A percentile compares a stretch with the other conserved stretches of the same genome.
phyloP scores from a whole-genome alignment of 2,329 filamentous ascomycete species.

The Westerdykella sp. region DNA sequence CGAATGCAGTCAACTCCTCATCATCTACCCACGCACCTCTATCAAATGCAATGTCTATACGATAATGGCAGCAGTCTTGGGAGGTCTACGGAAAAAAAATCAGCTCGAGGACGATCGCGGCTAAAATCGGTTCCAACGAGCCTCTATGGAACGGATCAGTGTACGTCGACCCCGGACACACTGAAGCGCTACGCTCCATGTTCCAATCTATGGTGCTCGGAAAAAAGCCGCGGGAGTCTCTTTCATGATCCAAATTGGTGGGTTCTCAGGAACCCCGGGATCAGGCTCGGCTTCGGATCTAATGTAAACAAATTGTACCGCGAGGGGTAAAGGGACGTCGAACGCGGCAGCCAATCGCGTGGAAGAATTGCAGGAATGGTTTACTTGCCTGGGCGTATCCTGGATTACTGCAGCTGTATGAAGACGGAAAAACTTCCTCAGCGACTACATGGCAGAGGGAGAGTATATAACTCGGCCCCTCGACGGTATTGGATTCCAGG shows the following conservation, averaged over 20 bases:
- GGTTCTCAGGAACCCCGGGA: not conserved
- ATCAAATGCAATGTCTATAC: too few relatives aligned
- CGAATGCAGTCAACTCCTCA: too few relatives aligned
- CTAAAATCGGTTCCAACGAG: too few relatives aligned
- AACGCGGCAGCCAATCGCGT: not conserved
- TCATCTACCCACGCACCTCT: too few relatives aligned
- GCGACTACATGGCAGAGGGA: not conserved
- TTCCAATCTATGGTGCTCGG: not conserved
- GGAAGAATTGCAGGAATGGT: not conserved
- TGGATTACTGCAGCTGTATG: not conserved
- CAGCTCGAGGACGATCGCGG: too few relatives aligned
- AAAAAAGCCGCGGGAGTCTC: not conserved
- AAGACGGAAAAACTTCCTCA: not conserved
- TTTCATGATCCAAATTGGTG: not conserved
- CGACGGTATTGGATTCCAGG: not conserved
- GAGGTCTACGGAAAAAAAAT: too few relatives aligned
- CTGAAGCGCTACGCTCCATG: too few relatives aligned
- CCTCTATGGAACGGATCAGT: too few relatives aligned
- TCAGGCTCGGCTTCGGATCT: not conserved
- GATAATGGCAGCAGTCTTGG: too few relatives aligned
- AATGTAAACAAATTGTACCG: not conserved
- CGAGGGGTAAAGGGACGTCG: not conserved
- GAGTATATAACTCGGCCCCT: not conserved
- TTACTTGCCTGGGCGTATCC: not conserved
- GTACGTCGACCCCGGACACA: too few relatives aligned